Conservation (phyloP, 306 rosid species). For the Vigna hirtella region DNA sequence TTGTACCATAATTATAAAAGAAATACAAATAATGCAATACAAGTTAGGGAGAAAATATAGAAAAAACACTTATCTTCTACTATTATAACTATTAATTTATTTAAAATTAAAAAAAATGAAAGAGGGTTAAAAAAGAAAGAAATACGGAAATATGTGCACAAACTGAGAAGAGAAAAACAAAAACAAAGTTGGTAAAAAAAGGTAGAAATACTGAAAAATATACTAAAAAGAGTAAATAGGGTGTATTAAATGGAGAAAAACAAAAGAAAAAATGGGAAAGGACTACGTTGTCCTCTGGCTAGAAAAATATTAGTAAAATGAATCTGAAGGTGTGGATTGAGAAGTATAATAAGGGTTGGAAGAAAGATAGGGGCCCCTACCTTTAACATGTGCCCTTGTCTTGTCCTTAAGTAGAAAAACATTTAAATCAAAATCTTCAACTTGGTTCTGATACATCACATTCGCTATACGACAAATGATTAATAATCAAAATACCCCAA, state of each 20-base stretch:
- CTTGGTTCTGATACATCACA: conserved; percentile 49
- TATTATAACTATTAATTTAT: no score
- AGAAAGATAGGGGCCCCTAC: conserved; percentile 45
- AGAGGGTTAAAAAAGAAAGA: background rate
- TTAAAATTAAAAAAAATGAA: no score
- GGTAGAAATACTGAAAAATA: background rate
- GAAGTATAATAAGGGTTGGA: conserved; percentile 31
- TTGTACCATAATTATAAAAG: no score
- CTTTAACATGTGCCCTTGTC: conserved; percentile 81
- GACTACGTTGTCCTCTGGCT: conserved; percentile 61
- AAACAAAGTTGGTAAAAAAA: no score
- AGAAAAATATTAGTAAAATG: background rate
- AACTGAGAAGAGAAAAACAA: background rate
- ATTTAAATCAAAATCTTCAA: conserved; percentile 64
- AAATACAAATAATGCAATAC: no score
- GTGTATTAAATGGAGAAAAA: conserved; percentile 47
- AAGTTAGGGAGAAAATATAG: no score
- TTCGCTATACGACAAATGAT: conserved; percentile 52
- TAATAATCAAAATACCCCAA: conserved; percentile 41
- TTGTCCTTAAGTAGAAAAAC: conserved; percentile 68
- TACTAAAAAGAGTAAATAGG: background rate
- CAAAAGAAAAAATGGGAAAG: conserved; percentile 61
- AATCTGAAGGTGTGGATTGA: no score
- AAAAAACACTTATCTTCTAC: no score
- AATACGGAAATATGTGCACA: background rate